A percentile compares a stretch with the other conserved stretches of the same genome.
Evolutionary conservation across 768 basidiomycete species (phyloP).

Genomic region (Crassisporium funariophilum): DNA sequence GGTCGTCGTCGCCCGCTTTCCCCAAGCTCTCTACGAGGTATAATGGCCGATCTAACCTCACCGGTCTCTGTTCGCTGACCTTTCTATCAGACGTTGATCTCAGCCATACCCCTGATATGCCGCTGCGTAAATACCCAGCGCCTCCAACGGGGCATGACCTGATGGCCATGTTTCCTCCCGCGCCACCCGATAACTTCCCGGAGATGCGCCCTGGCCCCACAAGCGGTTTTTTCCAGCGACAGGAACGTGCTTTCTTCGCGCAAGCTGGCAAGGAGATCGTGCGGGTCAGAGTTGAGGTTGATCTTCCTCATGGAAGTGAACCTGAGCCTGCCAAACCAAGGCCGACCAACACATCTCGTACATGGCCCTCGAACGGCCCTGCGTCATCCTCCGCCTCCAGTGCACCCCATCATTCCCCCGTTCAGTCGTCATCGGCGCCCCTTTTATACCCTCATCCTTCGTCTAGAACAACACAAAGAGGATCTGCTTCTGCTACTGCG

Average conservation of each 20-base stretch:
- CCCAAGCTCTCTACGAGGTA: constrained; percentile 65
- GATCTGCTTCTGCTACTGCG: constrained; percentile 33
- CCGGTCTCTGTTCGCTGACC: background rate
- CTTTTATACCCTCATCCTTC: constrained; percentile 37
- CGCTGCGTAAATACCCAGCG: constrained; percentile 64
- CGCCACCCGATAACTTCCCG: constrained; percentile 58
- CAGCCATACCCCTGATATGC: constrained; percentile 49
- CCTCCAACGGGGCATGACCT: constrained; percentile 82
- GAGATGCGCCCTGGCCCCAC: constrained; percentile 67
- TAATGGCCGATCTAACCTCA: background rate
- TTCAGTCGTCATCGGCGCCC: constrained; percentile 32
- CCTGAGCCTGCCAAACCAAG: constrained; percentile 30
- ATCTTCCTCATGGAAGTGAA: constrained; percentile 44
- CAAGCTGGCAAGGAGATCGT: constrained; percentile 79
- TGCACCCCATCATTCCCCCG: constrained; percentile 36
- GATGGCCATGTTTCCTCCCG: constrained; percentile 82
- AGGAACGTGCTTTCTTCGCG: constrained; percentile 82
- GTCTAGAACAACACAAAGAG: constrained; percentile 35
- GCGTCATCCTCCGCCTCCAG: constrained; percentile 19
- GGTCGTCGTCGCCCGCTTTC: constrained; percentile 59
- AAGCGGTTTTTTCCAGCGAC: constrained; percentile 69
- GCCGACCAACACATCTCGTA: constrained; percentile 23
- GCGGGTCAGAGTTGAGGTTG: constrained; percentile 71
- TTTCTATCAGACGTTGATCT: constrained; percentile 61
- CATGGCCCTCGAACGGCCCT: constrained; percentile 24